Evolutionary conservation across 1,284 basidiomycete species (phyloP).

Genomic region (Wallemia hederae): DNA sequence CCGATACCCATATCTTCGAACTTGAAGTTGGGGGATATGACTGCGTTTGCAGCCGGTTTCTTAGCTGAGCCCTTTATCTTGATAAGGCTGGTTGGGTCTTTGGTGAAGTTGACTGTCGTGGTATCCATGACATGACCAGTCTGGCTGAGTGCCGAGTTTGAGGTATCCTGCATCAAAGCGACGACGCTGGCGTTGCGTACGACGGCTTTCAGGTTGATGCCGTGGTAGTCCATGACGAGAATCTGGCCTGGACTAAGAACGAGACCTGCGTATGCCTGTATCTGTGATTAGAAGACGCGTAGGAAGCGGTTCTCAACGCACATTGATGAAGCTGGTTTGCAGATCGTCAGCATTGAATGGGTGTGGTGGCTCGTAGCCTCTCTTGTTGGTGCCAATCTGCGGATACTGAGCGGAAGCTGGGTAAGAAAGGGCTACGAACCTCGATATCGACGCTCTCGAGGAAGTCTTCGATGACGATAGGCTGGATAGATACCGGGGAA

Average conservation of each 20-base stretch:
- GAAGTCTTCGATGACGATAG: constrained; percentile 33
- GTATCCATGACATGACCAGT: constrained; percentile 64
- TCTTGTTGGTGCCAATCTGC: constrained; percentile 34
- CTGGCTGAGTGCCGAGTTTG: constrained; percentile 14
- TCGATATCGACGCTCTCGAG: constrained; percentile 50
- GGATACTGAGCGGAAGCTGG: not conserved
- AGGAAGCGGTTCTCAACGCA: constrained; percentile 7
- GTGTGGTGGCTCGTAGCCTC: constrained; percentile 32
- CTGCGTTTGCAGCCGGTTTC: constrained; percentile 73
- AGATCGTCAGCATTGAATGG: constrained; percentile 65
- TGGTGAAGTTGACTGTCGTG: constrained; percentile 67
- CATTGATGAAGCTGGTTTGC: constrained; percentile 35
- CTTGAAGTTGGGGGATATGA: constrained; percentile 93
- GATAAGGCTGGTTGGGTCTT: constrained; percentile 47
- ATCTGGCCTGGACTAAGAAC: constrained; percentile 31
- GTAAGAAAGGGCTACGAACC: constrained; percentile 10
- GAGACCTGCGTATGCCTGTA: constrained; percentile 33
- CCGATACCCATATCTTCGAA: constrained; percentile 99
- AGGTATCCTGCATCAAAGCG: constrained; percentile 21
- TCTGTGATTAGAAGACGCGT: constrained; percentile 22
- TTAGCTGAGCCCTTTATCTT: constrained; percentile 79
- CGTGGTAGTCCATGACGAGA: constrained; percentile 70
- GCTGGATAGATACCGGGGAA: constrained; percentile 34
- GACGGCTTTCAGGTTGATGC: constrained; percentile 45
- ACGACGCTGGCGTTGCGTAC: constrained; percentile 37